These are phyloP conservation scores for Amanita brunnescens DNA, from an alignment of 768 basidiomycete genomes.

Conservation along the genomic window DNA sequence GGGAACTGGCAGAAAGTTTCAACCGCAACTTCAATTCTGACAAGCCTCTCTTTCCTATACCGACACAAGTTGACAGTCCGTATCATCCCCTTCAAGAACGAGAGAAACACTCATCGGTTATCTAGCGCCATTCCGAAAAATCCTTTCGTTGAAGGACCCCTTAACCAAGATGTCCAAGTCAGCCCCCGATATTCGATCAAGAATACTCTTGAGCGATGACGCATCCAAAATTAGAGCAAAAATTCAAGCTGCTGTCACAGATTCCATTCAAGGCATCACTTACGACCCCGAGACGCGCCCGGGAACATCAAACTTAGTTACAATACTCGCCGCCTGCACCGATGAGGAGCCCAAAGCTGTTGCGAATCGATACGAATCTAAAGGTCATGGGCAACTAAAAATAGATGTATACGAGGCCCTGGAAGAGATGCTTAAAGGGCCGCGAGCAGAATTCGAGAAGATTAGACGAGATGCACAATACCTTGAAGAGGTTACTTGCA, in stretches of 20 bases:
- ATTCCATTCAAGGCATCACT: constrained; percentile 64
- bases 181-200: constrained; percentile 63
- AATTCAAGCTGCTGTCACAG: constrained; percentile 77
- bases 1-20: constrained; percentile 78
- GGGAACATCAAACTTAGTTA: constrained; percentile 74
- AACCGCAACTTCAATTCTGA: constrained; percentile 53
- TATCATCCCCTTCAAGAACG: constrained; percentile 6
- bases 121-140: constrained; percentile 68
- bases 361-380: constrained; percentile 41
- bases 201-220: constrained; percentile 81
- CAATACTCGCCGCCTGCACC: constrained; percentile 71
- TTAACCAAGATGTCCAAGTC: constrained; percentile 95
- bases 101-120: neutral
- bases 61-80: constrained; percentile 68
- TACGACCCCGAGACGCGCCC: constrained; percentile 78
- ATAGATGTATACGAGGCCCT: constrained; percentile 66
- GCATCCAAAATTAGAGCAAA: constrained; percentile 53
- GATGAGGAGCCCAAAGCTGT: constrained; percentile 34
- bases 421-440: constrained; percentile 52
- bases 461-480: constrained; percentile 52
- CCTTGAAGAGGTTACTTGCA: constrained; percentile 49
- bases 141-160: constrained; percentile 83
- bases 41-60: constrained; percentile 59
- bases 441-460: constrained; percentile 62
- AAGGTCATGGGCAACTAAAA: constrained; percentile 65